These are phyloP conservation scores for Colletotrichum simmondsii DNA, from an alignment of 2,329 filamentous ascomycete genomes.

Conservation along the genomic window DNA sequence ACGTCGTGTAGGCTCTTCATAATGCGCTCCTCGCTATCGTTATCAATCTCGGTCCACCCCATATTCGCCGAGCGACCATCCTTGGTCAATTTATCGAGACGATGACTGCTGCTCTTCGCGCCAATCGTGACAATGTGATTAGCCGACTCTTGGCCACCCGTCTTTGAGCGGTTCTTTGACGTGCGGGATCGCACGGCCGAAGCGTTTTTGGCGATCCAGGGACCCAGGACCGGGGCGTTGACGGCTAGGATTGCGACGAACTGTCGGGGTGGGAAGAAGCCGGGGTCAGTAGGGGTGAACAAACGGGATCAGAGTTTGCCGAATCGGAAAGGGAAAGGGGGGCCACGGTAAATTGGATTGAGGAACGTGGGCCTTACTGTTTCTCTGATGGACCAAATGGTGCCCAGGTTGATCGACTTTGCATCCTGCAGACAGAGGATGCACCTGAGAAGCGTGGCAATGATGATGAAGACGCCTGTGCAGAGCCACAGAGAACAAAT, in stretches of 20 bases:
- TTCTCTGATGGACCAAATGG: conserved; percentile 41
- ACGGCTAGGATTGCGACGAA: conserved; percentile 40
- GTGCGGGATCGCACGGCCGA: conserved; percentile 27
- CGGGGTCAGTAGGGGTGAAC: background rate
- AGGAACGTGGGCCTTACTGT: conserved; percentile 34
- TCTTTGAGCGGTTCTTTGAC: conserved; percentile 21
- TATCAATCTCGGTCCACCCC: conserved; percentile 38
- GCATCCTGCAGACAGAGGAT: conserved; percentile 38
- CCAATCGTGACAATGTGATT: conserved; percentile 38
- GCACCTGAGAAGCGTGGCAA: conserved; percentile 39
- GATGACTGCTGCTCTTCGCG: conserved; percentile 25
- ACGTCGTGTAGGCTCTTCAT: conserved; percentile 21
- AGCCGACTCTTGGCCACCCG: conserved; percentile 18
- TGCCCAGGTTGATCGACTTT: conserved; percentile 39
- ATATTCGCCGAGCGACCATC: conserved; percentile 29
- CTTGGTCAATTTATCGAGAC: conserved; percentile 33
- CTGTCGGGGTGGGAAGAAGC: conserved; percentile 16
- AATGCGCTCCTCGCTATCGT: conserved; percentile 37
- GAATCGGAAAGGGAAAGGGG: background rate
- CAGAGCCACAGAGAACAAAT: conserved; percentile 40
- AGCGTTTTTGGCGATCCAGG: conserved; percentile 38
- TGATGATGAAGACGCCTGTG: conserved; percentile 41
- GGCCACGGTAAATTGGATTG: background rate
- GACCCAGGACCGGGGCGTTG: conserved; percentile 38
- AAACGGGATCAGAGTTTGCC: background rate